phyloP scores from a whole-genome alignment of 169 alveolate species.

The Babesia gibsoni region DNA sequence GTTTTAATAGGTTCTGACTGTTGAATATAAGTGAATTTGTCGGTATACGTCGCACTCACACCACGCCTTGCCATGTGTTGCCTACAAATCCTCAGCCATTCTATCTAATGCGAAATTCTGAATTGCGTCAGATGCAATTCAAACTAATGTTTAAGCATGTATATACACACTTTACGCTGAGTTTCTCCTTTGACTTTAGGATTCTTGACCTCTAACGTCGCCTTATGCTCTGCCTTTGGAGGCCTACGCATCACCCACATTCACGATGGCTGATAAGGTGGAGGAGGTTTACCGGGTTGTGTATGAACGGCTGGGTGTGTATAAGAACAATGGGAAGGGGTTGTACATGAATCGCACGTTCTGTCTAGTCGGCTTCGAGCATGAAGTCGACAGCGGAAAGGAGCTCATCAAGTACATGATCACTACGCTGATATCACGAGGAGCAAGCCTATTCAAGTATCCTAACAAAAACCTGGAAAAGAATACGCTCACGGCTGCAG shows the following conservation, averaged over 20 bases:
- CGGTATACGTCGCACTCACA: too few relatives aligned
- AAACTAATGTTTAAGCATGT: too few relatives aligned
- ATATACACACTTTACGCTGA: too few relatives aligned
- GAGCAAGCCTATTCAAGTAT: constrained; percentile 48
- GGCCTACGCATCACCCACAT: not conserved
- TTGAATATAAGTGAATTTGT: too few relatives aligned
- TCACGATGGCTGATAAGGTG: constrained; percentile 21
- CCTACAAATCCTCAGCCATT: too few relatives aligned
- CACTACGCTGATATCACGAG: constrained; percentile 32
- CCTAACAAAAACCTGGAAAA: constrained; percentile 38
- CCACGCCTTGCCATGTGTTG: too few relatives aligned
- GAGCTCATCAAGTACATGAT: constrained; percentile 27
- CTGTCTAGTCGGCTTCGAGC: constrained; percentile 59
- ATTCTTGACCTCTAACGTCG: too few relatives aligned
- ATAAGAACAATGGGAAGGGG: constrained; percentile 35
- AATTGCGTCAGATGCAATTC: too few relatives aligned
- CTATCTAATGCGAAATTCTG: too few relatives aligned
- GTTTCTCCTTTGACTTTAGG: too few relatives aligned
- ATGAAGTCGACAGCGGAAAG: constrained; percentile 30
- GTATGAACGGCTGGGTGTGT: constrained; percentile 17
- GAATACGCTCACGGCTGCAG: constrained; percentile 2
- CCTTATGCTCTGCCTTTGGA: too few relatives aligned
- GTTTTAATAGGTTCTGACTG: too few relatives aligned
- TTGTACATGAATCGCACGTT: constrained; percentile 40
- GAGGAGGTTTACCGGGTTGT: constrained; percentile 32